Conservation (phyloP, 805 yeast species). For the Yamadazyma olivae region DNA sequence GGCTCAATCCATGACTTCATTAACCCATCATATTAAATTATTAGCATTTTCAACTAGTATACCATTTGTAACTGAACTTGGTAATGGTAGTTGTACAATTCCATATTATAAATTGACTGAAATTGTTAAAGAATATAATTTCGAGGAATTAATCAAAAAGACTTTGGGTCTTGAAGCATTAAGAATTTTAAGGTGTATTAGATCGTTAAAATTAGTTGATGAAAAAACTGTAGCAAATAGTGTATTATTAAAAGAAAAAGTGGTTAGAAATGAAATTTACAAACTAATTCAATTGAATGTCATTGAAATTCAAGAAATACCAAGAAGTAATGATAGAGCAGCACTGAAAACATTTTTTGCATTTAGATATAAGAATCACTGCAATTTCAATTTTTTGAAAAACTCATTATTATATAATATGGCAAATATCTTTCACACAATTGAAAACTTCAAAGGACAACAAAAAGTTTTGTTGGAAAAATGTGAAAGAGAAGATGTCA, state of each 20-base stretch:
- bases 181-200: conserved; percentile 74
- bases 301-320: conserved; percentile 89
- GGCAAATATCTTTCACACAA: conserved; percentile 47
- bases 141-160: conserved; percentile 56
- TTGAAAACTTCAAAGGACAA: conserved; percentile 53
- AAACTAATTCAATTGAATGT: conserved; percentile 66
- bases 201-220: conserved; percentile 67
- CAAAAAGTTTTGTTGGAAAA: conserved; percentile 71
- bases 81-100: conserved; percentile 56
- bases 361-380: conserved; percentile 58
- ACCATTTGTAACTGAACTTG: conserved; percentile 59
- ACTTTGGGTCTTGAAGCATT: conserved; percentile 66
- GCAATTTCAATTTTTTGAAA: conserved; percentile 31
- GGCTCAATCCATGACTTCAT: conserved; percentile 28
- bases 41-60: conserved; percentile 48
- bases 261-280: conserved; percentile 68
- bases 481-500: conserved; percentile 86
- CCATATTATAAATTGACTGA: conserved; percentile 56
- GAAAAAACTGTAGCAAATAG: conserved; percentile 77
- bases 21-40: conserved; percentile 68
- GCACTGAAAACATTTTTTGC: conserved; percentile 84
- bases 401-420: conserved; percentile 50
- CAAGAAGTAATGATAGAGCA: conserved; percentile 86
- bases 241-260: conserved; percentile 74
- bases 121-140: conserved; percentile 44